A percentile compares a stretch with the other conserved stretches of the same genome.
Evolutionary conservation across 768 basidiomycete species (phyloP).

Genomic region (Pisolithus tinctorius): DNA sequence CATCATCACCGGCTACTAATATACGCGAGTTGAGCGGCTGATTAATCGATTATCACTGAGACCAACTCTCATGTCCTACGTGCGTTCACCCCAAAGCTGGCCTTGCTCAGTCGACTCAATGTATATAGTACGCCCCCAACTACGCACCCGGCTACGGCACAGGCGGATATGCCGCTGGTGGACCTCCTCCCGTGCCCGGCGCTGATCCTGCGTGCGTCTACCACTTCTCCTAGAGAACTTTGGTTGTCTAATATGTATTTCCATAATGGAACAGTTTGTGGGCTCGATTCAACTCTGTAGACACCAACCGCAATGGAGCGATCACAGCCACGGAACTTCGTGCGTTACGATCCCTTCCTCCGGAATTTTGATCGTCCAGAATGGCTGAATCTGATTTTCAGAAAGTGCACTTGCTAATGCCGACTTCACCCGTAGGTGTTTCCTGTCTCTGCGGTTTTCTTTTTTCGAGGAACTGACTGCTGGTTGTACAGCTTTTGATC

Average conservation of each 20-base stretch:
- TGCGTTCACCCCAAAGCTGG: neutral
- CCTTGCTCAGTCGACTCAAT: neutral
- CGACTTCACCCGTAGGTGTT: constrained; percentile 68
- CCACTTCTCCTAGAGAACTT: neutral
- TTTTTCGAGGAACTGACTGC: neutral
- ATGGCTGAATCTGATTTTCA: constrained; percentile 8
- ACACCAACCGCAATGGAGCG: constrained; percentile 59
- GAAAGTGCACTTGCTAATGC: constrained; percentile 49
- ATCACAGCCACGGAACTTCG: constrained; percentile 64
- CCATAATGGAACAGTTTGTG: constrained; percentile 44
- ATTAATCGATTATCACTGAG: neutral
- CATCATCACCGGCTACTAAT: neutral
- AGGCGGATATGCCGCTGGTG: constrained; percentile 9
- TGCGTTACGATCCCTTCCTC: constrained; percentile 29
- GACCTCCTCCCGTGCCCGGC: constrained; percentile 35
- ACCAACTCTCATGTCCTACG: neutral
- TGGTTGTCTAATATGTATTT: no score
- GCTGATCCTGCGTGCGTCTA: constrained; percentile 67
- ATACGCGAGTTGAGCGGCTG: neutral
- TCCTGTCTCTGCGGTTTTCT: neutral
- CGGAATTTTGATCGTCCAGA: neutral
- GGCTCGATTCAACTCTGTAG: constrained; percentile 67
- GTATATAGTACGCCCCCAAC: neutral
- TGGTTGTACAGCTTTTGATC: constrained; percentile 56
- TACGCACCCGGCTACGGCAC: constrained; percentile 3